Conservation (phyloP, 108 stramenopile species). For the Skeletonema grethae region DNA sequence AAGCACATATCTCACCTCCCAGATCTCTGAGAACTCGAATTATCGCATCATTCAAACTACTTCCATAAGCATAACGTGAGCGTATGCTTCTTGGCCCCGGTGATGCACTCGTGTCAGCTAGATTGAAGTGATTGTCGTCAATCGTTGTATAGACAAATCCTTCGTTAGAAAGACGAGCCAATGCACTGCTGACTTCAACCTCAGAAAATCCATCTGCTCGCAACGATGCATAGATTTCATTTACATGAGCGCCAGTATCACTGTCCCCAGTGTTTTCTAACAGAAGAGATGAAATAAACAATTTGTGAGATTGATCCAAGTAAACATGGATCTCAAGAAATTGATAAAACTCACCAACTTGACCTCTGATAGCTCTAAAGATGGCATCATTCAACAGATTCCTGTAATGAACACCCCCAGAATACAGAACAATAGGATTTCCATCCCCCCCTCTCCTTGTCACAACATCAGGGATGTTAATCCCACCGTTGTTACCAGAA, state of each 20-base stretch:
- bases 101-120: neutral
- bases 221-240: conserved; percentile 27
- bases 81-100: neutral
- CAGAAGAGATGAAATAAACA: neutral
- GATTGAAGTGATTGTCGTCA: conserved; percentile 60
- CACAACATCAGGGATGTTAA: neutral
- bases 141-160: conserved; percentile 81
- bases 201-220: conserved; percentile 35
- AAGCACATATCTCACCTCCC: conserved; percentile 17
- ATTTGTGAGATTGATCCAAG: neutral
- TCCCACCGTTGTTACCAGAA: neutral
- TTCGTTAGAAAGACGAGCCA: conserved; percentile 59
- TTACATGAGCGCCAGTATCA: conserved; percentile 48
- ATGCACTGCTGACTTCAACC: conserved; percentile 53
- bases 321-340: neutral
- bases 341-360: neutral
- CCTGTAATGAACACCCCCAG: neutral
- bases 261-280: conserved; percentile 3
- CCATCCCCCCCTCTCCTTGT: neutral
- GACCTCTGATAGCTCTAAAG: neutral
- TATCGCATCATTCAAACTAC: conserved; percentile 30
- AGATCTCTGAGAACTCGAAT: conserved; percentile 16
- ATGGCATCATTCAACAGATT: neutral
- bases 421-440: neutral
- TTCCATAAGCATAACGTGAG: conserved; percentile 8